Evolutionary conservation across 1,139 yeast species (phyloP).

Genomic region (Diutina sp.): DNA sequence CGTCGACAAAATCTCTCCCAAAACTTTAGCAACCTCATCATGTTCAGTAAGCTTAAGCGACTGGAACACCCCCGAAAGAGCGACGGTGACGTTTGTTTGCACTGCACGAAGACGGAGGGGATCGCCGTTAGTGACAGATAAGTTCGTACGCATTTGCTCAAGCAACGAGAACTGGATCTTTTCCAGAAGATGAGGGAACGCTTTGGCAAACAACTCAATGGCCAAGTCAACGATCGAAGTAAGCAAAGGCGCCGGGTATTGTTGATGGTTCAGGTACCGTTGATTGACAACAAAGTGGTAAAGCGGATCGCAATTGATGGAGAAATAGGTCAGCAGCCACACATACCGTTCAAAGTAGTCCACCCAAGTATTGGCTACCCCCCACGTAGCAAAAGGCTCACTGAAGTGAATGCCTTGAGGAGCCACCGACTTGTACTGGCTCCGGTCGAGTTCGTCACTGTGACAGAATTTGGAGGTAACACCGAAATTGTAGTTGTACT

Average conservation of each 20-base stretch:
- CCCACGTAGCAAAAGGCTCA: not conserved
- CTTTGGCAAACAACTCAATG: slow-evolving; percentile 58
- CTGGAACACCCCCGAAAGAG: slow-evolving; percentile 39
- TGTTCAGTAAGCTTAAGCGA: slow-evolving; percentile 13
- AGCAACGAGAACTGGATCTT: slow-evolving; percentile 79
- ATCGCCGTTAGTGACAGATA: slow-evolving; percentile 17
- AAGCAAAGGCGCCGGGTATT: slow-evolving; percentile 9
- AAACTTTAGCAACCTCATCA: slow-evolving; percentile 31
- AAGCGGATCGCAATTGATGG: slow-evolving; percentile 22
- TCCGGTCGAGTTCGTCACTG: slow-evolving; percentile 10
- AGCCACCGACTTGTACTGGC: not conserved
- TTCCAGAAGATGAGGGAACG: slow-evolving; percentile 62
- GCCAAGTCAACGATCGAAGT: slow-evolving; percentile 65
- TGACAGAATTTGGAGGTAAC: slow-evolving; percentile 23
- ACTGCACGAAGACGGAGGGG: slow-evolving; percentile 35
- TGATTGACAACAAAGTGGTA: slow-evolving; percentile 5
- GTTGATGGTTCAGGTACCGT: slow-evolving; percentile 14
- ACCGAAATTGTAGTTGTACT: slow-evolving; percentile 25
- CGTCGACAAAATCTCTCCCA: slow-evolving; percentile 45
- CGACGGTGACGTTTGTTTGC: slow-evolving; percentile 47
- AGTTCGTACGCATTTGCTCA: slow-evolving; percentile 59
- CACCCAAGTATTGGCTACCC: slow-evolving; percentile 14
- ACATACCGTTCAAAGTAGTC: slow-evolving; percentile 18
- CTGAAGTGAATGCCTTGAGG: not conserved
- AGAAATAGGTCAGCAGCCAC: slow-evolving; percentile 14